These are phyloP conservation scores for Cutaneotrichosporon cutaneum DNA, from an alignment of 1,284 basidiomycete species.

Conservation along the genomic window DNA sequence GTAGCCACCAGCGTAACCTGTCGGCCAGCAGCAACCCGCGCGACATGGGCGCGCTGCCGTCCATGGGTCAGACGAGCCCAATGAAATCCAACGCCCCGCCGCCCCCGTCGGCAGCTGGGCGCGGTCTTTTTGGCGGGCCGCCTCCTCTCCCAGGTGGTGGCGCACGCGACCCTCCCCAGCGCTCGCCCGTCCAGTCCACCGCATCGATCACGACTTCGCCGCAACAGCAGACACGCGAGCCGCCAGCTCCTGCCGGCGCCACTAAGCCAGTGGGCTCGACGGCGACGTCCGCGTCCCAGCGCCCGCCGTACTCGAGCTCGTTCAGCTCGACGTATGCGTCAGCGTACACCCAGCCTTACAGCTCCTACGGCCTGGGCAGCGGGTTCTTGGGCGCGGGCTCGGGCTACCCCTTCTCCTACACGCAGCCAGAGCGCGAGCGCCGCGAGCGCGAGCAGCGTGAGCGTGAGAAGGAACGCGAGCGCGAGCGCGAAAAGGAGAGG, in stretches of 20 bases:
- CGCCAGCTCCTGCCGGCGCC: neutral
- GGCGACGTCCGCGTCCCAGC: slow-evolving; percentile 14
- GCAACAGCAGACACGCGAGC: slow-evolving; percentile 17
- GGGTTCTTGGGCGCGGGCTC: slow-evolving; percentile 16
- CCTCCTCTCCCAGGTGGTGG: slow-evolving; percentile 18
- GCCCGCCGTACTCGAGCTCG: slow-evolving; percentile 22
- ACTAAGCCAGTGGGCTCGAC: slow-evolving; percentile 6
- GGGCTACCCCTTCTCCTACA: slow-evolving; percentile 15
- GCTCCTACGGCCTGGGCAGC: slow-evolving; percentile 20
- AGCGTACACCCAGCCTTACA: slow-evolving; percentile 26
- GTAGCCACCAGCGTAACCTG: slow-evolving; percentile 20
- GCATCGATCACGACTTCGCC: slow-evolving; percentile 16
- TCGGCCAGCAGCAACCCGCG: slow-evolving; percentile 22
- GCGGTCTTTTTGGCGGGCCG: slow-evolving; percentile 22
- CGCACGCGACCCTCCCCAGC: slow-evolving; percentile 20
- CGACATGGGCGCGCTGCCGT: slow-evolving; percentile 16
- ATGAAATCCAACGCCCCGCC: slow-evolving; percentile 15
- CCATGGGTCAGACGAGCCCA: slow-evolving; percentile 22
- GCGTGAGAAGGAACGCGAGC: slow-evolving; percentile 12
- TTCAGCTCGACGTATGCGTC: slow-evolving; percentile 27
- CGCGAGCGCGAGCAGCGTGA: slow-evolving; percentile 18
- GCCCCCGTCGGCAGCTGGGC: slow-evolving; percentile 9
- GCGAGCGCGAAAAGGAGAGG: slow-evolving; percentile 1
- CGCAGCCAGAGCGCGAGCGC: slow-evolving; percentile 16
- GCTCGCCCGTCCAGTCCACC: slow-evolving; percentile 21